Conservation (phyloP, 306 rosid genomes). For the Boehmeria nivea region DNA sequence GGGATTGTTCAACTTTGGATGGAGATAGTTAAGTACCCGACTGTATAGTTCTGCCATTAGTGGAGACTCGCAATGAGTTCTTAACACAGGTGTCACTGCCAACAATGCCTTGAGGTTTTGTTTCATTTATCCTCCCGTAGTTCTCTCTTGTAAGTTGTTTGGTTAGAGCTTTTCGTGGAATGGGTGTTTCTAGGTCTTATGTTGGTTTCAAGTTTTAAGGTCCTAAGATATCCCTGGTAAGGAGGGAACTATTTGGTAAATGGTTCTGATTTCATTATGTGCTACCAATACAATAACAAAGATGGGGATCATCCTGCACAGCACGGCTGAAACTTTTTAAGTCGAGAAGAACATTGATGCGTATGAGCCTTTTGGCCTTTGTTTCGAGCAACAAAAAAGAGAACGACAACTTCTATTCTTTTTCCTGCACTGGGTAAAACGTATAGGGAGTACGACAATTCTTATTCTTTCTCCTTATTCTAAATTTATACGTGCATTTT, state of each 20-base stretch:
- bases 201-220: constrained; percentile 26
- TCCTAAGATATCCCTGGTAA: constrained; percentile 60
- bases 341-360: constrained; percentile 59
- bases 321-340: too few species aligned
- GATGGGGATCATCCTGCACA: constrained; percentile 48
- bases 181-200: constrained; percentile 35
- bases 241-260: constrained; percentile 39
- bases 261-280: constrained; percentile 27
- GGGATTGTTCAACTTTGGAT: constrained; percentile 3
- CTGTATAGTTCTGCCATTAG: constrained; percentile 14
- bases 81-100: constrained; percentile 25
- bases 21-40: constrained; percentile 2
- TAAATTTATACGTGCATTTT: constrained; percentile 44
- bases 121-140: constrained; percentile 29
- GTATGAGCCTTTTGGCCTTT: constrained; percentile 51
- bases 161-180: constrained; percentile 33
- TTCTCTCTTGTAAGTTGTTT: constrained; percentile 29
- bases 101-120: constrained; percentile 30
- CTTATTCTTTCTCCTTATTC: constrained; percentile 58
- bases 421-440: constrained; percentile 81
- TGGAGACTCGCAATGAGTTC: constrained; percentile 19
- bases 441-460: constrained; percentile 68
- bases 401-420: constrained; percentile 67
- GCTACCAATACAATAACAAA: constrained; percentile 43
- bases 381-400: constrained; percentile 70